A percentile compares a stretch with the other conserved stretches of the same genome.
Conservation (phyloP, 768 basidiomycete species). For the Rubroboletus pulcherrimus region DNA sequence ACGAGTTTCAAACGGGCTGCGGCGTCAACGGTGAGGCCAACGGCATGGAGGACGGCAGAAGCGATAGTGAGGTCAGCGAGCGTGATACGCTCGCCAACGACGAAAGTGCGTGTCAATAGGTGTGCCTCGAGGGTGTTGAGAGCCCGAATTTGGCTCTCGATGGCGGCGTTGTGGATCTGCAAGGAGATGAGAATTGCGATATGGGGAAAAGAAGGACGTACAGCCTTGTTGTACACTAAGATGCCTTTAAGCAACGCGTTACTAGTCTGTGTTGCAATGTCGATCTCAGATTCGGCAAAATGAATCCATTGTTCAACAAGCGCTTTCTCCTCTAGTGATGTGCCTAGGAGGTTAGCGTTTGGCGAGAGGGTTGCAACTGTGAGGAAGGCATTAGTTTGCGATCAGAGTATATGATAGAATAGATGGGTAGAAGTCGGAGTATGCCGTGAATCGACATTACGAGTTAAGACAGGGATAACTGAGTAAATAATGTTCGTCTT, state of each 20-base stretch:
- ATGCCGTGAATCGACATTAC: slow-evolving; percentile 45
- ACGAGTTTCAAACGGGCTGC: slow-evolving; percentile 61
- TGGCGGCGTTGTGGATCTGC: slow-evolving; percentile 55
- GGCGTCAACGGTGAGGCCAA: slow-evolving; percentile 60
- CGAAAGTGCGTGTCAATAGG: slow-evolving; percentile 78
- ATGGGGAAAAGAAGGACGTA: slow-evolving; percentile 34
- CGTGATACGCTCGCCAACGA: slow-evolving; percentile 93
- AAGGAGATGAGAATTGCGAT: background rate
- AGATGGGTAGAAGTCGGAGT: slow-evolving; percentile 8
- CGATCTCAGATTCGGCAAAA: slow-evolving; percentile 67
- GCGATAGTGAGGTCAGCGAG: slow-evolving; percentile 83
- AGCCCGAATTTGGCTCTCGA: slow-evolving; percentile 52
- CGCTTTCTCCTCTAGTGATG: slow-evolving; percentile 60
- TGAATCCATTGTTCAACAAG: slow-evolving; percentile 84
- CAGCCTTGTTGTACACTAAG: slow-evolving; percentile 81
- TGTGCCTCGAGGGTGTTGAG: slow-evolving; percentile 69
- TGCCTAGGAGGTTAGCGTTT: slow-evolving; percentile 75
- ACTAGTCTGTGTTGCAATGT: slow-evolving; percentile 35
- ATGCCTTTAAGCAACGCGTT: slow-evolving; percentile 41
- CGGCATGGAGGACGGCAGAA: slow-evolving; percentile 50
- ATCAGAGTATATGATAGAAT: slow-evolving; percentile 8
- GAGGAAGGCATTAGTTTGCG: slow-evolving; percentile 12
- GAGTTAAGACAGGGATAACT: slow-evolving; percentile 75
- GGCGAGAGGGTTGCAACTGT: slow-evolving; percentile 74
- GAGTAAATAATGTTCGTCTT: slow-evolving; percentile 32